These are phyloP conservation scores for Allium fistulosum DNA, from an alignment of 106 monocot genomes.

Conservation along the genomic window DNA sequence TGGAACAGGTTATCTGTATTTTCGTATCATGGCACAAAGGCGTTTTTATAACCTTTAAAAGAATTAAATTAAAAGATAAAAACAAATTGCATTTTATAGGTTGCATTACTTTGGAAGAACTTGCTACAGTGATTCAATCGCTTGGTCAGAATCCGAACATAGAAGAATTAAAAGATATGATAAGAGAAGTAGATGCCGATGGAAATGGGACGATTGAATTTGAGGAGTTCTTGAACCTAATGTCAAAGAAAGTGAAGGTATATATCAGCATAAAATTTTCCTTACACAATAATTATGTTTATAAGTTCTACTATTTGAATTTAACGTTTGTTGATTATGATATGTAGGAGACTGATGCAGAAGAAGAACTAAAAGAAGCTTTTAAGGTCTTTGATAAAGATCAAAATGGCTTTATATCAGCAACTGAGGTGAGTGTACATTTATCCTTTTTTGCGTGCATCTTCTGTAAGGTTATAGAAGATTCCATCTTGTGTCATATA, in stretches of 20 bases:
- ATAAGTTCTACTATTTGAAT: too few relatives aligned
- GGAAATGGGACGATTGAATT: conserved; percentile 47
- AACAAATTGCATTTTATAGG: background rate
- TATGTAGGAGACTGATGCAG: conserved; percentile 11
- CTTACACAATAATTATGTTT: too few relatives aligned
- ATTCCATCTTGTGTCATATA: background rate
- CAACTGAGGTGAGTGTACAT: conserved; percentile 10
- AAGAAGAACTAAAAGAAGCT: conserved; percentile 17
- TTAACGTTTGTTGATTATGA: background rate
- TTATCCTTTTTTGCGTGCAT: background rate
- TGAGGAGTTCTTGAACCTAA: conserved; percentile 33
- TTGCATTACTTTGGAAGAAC: conserved; percentile 25
- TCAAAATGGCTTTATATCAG: conserved; percentile 13
- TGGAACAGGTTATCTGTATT: too few relatives aligned
- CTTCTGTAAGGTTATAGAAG: background rate
- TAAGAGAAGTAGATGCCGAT: conserved; percentile 35
- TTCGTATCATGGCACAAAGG: too few relatives aligned
- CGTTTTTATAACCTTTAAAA: too few relatives aligned
- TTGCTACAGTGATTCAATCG: conserved; percentile 32
- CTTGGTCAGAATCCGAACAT: conserved; percentile 33
- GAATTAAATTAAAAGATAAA: too few relatives aligned
- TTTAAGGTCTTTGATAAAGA: conserved; percentile 19
- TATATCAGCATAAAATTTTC: too few relatives aligned
- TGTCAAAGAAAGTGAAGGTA: conserved; percentile 29
- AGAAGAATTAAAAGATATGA: conserved; percentile 35